These are phyloP conservation scores for Metschnikowia borealis DNA, from an alignment of 805 yeast species.

Conservation along the genomic window DNA sequence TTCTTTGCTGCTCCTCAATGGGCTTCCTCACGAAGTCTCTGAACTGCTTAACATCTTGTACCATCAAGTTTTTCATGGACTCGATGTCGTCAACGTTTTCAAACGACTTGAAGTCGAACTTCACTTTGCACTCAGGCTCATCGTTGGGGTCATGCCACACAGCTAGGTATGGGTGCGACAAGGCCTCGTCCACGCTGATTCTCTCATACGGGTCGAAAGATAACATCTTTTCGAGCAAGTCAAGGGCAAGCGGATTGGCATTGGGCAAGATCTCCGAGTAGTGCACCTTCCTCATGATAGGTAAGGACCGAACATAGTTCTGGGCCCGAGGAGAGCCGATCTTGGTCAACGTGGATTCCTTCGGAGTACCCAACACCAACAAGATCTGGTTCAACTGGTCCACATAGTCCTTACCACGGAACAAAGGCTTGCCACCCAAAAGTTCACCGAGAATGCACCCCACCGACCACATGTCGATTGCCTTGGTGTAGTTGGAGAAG, in stretches of 20 bases:
- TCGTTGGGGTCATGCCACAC: constrained; percentile 75
- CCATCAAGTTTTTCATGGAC: constrained; percentile 68
- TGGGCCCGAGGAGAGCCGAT: constrained; percentile 85
- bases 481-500: constrained; percentile 91
- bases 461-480: constrained; percentile 96
- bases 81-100: constrained; percentile 77
- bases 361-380: constrained; percentile 88
- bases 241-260: constrained; percentile 85
- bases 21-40: constrained; percentile 81
- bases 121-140: constrained; percentile 76
- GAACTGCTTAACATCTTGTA: constrained; percentile 74
- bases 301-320: constrained; percentile 82
- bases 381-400: constrained; percentile 90
- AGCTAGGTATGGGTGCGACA: constrained; percentile 81
- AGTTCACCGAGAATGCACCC: constrained; percentile 96
- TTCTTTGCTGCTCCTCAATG: constrained; percentile 48
- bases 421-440: constrained; percentile 84
- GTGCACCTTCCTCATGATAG: constrained; percentile 77
- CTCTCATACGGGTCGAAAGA: constrained; percentile 84
- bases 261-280: constrained; percentile 68
- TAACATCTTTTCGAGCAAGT: constrained; percentile 61
- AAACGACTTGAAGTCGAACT: constrained; percentile 78
- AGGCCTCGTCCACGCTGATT: constrained; percentile 83
- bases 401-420: constrained; percentile 93
- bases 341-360: constrained; percentile 42